A percentile compares a stretch with the other conserved stretches of the same genome.
These are phyloP conservation scores for Parachlorella kessleri DNA, from an alignment of 139 green algal species.

Conservation along the genomic window DNA sequence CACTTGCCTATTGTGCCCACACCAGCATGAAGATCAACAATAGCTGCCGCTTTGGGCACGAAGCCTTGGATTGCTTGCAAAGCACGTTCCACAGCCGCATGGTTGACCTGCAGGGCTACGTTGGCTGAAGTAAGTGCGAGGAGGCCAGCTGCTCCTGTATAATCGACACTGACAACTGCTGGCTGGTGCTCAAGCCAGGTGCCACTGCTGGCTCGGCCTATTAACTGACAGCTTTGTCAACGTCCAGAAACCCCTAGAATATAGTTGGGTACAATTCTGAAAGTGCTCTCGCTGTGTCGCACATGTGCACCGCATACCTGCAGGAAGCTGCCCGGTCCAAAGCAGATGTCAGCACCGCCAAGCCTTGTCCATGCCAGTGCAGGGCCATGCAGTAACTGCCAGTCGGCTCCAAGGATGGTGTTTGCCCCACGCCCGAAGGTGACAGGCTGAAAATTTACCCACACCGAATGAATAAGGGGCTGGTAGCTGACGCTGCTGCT, in stretches of 20 bases:
- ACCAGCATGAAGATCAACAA: constrained; percentile 77
- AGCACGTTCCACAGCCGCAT: constrained; percentile 53
- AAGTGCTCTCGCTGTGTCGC: no score
- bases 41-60: constrained; percentile 35
- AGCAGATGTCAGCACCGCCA: constrained; percentile 57
- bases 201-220: no score
- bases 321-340: constrained; percentile 65
- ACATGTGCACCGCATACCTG: constrained; percentile 44
- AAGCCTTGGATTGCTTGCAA: constrained; percentile 41
- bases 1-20: constrained; percentile 72
- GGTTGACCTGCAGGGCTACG: constrained; percentile 64
- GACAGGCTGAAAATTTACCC: constrained; percentile 70
- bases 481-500: not conserved
- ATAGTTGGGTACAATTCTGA: no score
- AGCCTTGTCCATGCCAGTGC: constrained; percentile 40
- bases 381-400: constrained; percentile 44
- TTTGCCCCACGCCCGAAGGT: no score
- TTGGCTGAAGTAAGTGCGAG: no score
- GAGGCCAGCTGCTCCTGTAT: no score
- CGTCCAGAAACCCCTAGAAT: no score
- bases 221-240: no score
- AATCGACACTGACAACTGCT: no score
- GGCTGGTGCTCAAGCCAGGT: no score
- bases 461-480: constrained; percentile 69
- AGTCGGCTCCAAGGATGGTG: constrained; percentile 46